Base-by-base conservation (phyloP, 805 yeast genomes). In the Starmerella apicola region DNA sequence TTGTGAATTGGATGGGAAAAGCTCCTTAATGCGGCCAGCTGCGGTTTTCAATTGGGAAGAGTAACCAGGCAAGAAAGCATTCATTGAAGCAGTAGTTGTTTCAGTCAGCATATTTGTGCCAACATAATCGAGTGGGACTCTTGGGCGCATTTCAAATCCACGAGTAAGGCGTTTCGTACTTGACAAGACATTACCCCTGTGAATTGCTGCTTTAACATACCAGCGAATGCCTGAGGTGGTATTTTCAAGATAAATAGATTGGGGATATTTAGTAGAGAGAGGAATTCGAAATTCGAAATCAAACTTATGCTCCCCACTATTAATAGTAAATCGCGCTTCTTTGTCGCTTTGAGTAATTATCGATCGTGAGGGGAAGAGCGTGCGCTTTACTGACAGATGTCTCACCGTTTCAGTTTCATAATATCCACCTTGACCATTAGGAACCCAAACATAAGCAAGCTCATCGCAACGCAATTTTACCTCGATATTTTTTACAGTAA, bases 391-490 rank as follows among this genome's bases (percentile, higher is more conserved):
- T 2, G 43, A 34, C 17, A 48, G 21, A 15, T 38, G 45, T 21
- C 51, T 27, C 29, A 29, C 25, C 12, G 35, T 39, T 36, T 47
- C 51, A 5, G 40, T 42, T 10, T 40, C 49, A 28, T 33, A 41
- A 32, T 48, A 38, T 17, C 51, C 46, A 9, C 52, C 52, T 17
- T 48, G 51, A 13, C 45, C 38, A 18, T 38, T 45, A 8, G 51
- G 44, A 12, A 48, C 51, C 51, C 48, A 43, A 3, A 48, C 51
- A 16, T 30, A 17, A 8, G 52, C 52, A 23, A 31, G 37, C 26
- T 48, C 52, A 33, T 48, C 52, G 34, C 52, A 48, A 2, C 50
- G 36, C 22, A 48, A 38, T 21, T 39, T 48, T 20, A 43, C 22
- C 26, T 44, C 49, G 26, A 48, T 48, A 13, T 41, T 29, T 16